Evolutionary conservation across 2,329 filamentous ascomycete genomes (phyloP), one percentile per base, ranked within the genome.

Genomic region (Clonostachys solani): DNA sequence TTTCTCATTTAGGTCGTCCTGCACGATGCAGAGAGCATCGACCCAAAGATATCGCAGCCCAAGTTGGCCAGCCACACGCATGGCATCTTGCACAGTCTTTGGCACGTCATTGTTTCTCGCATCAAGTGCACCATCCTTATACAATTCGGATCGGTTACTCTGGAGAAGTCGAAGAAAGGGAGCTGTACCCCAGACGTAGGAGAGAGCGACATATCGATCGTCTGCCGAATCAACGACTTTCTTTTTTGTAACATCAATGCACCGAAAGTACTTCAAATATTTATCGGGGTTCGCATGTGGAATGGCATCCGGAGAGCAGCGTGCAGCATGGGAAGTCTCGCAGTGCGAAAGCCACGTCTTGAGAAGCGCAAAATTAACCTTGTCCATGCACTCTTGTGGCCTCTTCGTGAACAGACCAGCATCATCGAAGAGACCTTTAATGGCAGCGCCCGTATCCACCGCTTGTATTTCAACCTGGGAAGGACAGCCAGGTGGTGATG

Each of bases 41-140:
- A 50, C 35, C 50, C 50, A 52, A 16, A 62, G 50, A 41, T 54
- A 60, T 4, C 42, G 42, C 8, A 52, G 49, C 3, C 54, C 56
- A 42, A 60, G 50, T n/a, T 51, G 46, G 10, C 37, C 43, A 7
- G 54, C 52, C 29, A 55, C 49, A 19, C 47, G 48, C 5, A 59
- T 47, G 3, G 54, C 55, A 40, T 59, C 57, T 18, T 17, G 40
- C 9, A 41, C 18, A 17, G 40, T 41, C 40, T 41, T 41, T 9
- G 40, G 40, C 10, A 41, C 40, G 13, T 41, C 40, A 41, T 41
- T 36, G 10, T n/a, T 36, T 36, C n/a, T 10, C 10, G 34, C 34
- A 36, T n/a, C 34, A 36, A 36, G 34, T 36, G 34, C 10, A 10
- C 34, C 34, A 10, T 36, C 34, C 34, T 36, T 10, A 36, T 36